Evolutionary conservation across 1,284 basidiomycete species (phyloP).

Genomic region (Melampsora abietis-canadensis): DNA sequence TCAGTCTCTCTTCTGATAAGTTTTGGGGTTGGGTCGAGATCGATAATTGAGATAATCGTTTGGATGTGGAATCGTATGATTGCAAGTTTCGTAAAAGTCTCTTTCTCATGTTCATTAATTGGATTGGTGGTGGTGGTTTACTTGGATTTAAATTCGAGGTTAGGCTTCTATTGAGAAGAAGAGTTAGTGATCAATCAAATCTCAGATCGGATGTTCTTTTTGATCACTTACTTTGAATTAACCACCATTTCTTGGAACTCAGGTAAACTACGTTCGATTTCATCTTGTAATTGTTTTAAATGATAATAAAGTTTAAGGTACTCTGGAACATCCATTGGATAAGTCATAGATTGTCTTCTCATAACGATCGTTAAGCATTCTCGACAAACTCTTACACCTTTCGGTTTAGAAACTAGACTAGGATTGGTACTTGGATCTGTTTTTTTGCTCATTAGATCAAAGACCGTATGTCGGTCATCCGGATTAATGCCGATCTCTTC

Average conservation of each 20-base stretch:
- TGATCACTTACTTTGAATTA: conserved; percentile 58
- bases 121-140: not conserved
- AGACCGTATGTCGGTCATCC: not conserved
- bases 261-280: conserved; percentile 66
- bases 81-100: conserved; percentile 16
- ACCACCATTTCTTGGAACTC: conserved; percentile 68
- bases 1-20: conserved; percentile 72
- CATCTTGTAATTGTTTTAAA: conserved; percentile 72
- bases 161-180: not conserved
- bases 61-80: conserved; percentile 17
- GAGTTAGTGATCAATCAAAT: not conserved
- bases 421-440: conserved; percentile 37
- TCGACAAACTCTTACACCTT: conserved; percentile 51
- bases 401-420: conserved; percentile 37
- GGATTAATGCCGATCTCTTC: conserved; percentile 6
- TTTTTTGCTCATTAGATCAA: conserved; percentile 44
- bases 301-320: conserved; percentile 58
- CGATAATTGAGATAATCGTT: not conserved
- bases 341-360: conserved; percentile 46
- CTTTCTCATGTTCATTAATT: conserved; percentile 13
- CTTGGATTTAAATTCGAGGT: not conserved
- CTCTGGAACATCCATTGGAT: conserved; percentile 45
- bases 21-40: not conserved
- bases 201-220: not conserved
- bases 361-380: conserved; percentile 50